Conservation (phyloP, 2,329 filamentous ascomycete genomes). For the Cytospora schulzeri region DNA sequence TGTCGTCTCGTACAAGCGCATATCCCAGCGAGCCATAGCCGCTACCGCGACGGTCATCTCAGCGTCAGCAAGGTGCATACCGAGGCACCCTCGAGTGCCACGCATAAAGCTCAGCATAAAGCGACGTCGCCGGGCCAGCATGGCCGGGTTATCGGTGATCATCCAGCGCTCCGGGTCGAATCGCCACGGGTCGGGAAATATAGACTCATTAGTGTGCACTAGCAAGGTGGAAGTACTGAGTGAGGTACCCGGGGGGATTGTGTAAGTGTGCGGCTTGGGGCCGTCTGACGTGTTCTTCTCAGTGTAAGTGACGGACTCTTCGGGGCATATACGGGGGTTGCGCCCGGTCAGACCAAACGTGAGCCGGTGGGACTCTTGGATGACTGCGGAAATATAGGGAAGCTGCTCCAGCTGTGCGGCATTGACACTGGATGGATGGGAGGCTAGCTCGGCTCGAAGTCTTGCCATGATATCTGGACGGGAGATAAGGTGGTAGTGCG, state of each 20-base stretch:
- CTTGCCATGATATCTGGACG: slow-evolving; percentile 29
- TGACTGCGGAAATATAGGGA: slow-evolving; percentile 25
- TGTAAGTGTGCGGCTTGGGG: slow-evolving; percentile 25
- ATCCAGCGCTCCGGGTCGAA: slow-evolving; percentile 12
- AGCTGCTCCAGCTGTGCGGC: slow-evolving; percentile 28
- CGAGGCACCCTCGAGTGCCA: slow-evolving; percentile 46
- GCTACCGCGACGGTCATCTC: slow-evolving; percentile 35
- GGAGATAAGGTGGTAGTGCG: slow-evolving; percentile 31
- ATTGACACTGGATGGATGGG: slow-evolving; percentile 13
- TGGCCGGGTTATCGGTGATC: neutral
- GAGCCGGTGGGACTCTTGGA: slow-evolving; percentile 38
- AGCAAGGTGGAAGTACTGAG: slow-evolving; percentile 41
- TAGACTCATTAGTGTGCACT: slow-evolving; percentile 32
- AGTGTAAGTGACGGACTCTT: slow-evolving; percentile 31
- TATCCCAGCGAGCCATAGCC: slow-evolving; percentile 36
- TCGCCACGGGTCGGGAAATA: slow-evolving; percentile 6
- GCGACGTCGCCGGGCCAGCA: slow-evolving; percentile 2
- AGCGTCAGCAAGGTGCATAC: slow-evolving; percentile 40
- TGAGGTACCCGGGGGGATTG: slow-evolving; percentile 36
- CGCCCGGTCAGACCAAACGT: slow-evolving; percentile 43
- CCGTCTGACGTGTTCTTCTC: slow-evolving; percentile 9
- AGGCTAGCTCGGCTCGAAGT: slow-evolving; percentile 30
- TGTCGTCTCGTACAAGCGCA: slow-evolving; percentile 34
- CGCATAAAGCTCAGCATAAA: slow-evolving; percentile 13
- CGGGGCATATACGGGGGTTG: slow-evolving; percentile 35